These are phyloP conservation scores for Jaltomata sinuosa DNA, from an alignment of 257 asterid species.

Conservation along the genomic window DNA sequence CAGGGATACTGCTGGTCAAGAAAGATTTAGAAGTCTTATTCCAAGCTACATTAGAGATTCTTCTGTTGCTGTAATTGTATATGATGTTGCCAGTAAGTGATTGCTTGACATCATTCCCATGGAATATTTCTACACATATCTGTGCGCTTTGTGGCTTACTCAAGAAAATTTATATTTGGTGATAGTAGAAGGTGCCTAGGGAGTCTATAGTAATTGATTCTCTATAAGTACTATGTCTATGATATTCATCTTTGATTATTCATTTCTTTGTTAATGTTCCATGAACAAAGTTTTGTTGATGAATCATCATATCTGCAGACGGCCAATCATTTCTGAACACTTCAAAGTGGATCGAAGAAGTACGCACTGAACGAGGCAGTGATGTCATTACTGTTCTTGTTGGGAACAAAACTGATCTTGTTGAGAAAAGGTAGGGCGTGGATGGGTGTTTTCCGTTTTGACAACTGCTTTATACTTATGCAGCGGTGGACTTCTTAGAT, in stretches of 20 bases:
- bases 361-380: conserved; percentile 18
- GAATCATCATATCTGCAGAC: conserved; percentile 2
- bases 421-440: conserved; percentile 14
- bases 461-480: neutral
- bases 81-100: conserved; percentile 81
- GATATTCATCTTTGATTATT: neutral
- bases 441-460: neutral
- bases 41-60: conserved; percentile 43
- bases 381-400: conserved; percentile 18
- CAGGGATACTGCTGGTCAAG: conserved; percentile 99
- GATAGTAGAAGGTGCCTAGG: neutral
- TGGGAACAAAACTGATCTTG: conserved; percentile 18
- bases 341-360: conserved; percentile 14
- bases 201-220: neutral
- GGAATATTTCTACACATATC: neutral
- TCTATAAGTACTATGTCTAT: neutral
- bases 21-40: conserved; percentile 12
- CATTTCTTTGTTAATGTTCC: neutral
- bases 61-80: conserved; percentile 86
- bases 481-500: neutral
- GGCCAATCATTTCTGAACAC: conserved; percentile 10
- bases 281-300: neutral
- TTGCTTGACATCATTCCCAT: neutral
- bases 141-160: neutral
- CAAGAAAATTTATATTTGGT: neutral